Percentiles rank a stretch among this genome's conserved stretches.
These are phyloP conservation scores for Nannochloris sp. DNA, from an alignment of 139 green algal species.

Conservation along the genomic window DNA sequence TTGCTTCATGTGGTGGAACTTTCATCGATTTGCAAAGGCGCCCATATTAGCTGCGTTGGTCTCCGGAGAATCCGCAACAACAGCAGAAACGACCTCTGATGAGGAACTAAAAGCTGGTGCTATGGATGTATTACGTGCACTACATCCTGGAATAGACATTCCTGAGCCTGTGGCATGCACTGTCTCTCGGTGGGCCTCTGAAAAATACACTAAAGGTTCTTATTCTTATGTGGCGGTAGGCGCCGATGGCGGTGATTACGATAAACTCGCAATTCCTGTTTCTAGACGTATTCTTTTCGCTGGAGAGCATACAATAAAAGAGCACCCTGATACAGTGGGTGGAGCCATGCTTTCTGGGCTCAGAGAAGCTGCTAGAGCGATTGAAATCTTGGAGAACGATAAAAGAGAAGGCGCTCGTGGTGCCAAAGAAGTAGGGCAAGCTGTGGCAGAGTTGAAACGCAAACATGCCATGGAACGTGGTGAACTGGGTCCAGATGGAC, in stretches of 20 bases:
- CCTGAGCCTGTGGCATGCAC: conserved; percentile 29
- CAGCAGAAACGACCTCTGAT: conserved; percentile 10
- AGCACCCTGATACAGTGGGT: conserved; percentile 85
- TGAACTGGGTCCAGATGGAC: neutral
- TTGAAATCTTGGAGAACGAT: conserved; percentile 34
- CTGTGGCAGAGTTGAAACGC: conserved; percentile 4
- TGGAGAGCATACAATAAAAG: conserved; percentile 68
- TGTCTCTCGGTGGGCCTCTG: conserved; percentile 43
- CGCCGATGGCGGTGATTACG: conserved; percentile 52
- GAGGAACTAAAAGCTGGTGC: conserved; percentile 26
- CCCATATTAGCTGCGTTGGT: conserved; percentile 48
- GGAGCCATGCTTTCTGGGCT: conserved; percentile 73
- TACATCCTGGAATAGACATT: conserved; percentile 25
- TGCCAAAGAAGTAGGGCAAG: neutral
- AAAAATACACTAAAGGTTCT: conserved; percentile 30
- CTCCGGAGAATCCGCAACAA: conserved; percentile 24
- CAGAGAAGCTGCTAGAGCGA: conserved; percentile 53
- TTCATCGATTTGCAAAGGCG: conserved; percentile 39
- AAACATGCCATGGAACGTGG: neutral
- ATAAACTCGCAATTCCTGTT: conserved; percentile 58
- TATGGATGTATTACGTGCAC: conserved; percentile 32
- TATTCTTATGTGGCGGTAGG: conserved; percentile 77
- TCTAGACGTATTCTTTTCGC: conserved; percentile 66
- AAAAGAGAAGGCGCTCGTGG: conserved; percentile 2
- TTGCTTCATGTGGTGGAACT: conserved; percentile 86